Evolutionary conservation across 2,329 filamentous ascomycete species (phyloP), one percentile per base, ranked within the genome.

Genomic region (Pseudopyrenochaeta lycopersici): DNA sequence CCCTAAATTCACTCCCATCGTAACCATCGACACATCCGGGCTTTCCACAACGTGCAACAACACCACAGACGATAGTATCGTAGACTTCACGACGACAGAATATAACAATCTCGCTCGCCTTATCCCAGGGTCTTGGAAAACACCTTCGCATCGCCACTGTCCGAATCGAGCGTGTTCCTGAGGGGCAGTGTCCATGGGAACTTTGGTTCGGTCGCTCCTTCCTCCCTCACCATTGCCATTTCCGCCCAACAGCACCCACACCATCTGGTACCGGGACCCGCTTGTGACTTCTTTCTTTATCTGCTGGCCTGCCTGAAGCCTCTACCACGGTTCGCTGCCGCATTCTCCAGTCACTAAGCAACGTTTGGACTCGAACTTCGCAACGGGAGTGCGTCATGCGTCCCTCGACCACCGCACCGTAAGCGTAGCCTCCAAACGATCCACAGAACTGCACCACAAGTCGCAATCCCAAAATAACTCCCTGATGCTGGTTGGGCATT

Each of bases 1-100:
- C 32, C 27, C 15, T 14, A 31, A 40, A 38, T 53, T 45, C 49
- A 52, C 43, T 53, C 42, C 41, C 23, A 36, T 29, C 18, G 44
- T 31, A 38, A 30, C 49, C 12, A 40, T 46, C 46, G 23, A 23
- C 45, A 53, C 43, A 44, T 31, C 29, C 45, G 49, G 17, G 17
- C 14, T 31, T 23, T 12, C 31, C 31, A 7, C 46, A 31, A 32
- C 36, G 32, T 43, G 35, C 36, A n/a, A 40, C 35, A 14, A 29
- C 27, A 11, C 21, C 20, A 20, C 33, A 7, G 18, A 23, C 12
- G 6, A 45, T 38, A 33, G 12, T 32, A 40, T 42, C 39, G 41
- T 12, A 45, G 33, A 32, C 39, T 17, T 35, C 27, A 45, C 33
- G 23, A 18, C 9, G 23, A 41, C 17, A 23, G 7, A 23, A 27